Percentiles rank a stretch among this genome's conserved stretches.
Conservation (phyloP, 352 stramenopile genomes). For the Paralagenidium karlingii region DNA sequence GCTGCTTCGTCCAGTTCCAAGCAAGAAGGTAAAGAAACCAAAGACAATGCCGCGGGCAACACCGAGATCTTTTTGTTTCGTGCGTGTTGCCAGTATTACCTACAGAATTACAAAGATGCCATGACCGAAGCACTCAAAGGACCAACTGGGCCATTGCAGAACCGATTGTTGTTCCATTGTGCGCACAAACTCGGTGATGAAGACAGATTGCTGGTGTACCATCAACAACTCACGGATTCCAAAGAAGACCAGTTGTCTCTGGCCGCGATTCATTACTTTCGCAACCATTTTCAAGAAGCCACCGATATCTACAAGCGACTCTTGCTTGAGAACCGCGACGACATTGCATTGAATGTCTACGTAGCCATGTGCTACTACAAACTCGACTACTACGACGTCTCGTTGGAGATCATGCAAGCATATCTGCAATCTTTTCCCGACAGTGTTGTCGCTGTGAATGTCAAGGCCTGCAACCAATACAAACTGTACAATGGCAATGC, state of each 20-base stretch:
- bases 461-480: constrained; percentile 97
- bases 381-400: constrained; percentile 96
- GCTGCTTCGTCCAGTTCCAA: background rate
- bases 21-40: no score
- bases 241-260: constrained; percentile 94
- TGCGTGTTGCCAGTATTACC: constrained; percentile 89
- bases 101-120: constrained; percentile 86
- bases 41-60: constrained; percentile 31
- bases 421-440: constrained; percentile 90
- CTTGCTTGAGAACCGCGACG: constrained; percentile 90
- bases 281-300: constrained; percentile 90
- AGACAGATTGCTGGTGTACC: constrained; percentile 90
- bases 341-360: constrained; percentile 95
- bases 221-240: constrained; percentile 86
- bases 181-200: constrained; percentile 90
- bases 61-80: constrained; percentile 81
- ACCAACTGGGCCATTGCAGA: constrained; percentile 68
- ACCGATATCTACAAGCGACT: constrained; percentile 95
- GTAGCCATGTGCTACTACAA: constrained; percentile 99
- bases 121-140: constrained; percentile 63
- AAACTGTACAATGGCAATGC: constrained; percentile 94
- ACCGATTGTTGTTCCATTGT: constrained; percentile 91
- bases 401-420: constrained; percentile 92
- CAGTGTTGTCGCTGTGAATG: constrained; percentile 88
- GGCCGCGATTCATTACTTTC: constrained; percentile 92